Conservation (phyloP, 352 stramenopile species). For the Plasmopara muralis region DNA sequence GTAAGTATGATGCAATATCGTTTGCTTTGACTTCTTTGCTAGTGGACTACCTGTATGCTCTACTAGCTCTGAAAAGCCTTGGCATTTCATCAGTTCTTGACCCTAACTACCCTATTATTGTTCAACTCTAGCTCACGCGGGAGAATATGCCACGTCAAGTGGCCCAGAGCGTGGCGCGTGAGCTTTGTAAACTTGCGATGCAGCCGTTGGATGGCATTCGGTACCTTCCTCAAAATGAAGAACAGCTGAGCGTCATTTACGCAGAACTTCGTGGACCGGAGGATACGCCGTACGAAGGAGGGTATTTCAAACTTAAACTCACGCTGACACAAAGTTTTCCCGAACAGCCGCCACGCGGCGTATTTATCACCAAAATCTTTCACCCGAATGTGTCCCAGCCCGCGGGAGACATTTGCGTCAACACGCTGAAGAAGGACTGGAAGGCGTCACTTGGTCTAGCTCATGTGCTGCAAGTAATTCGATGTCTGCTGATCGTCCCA, state of each 20-base stretch:
- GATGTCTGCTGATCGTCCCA: constrained; percentile 98
- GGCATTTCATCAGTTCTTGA: not conserved
- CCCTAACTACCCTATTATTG: not conserved
- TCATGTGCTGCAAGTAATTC: constrained; percentile 97
- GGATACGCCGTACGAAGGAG: constrained; percentile 96
- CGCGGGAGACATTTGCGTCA: constrained; percentile 98
- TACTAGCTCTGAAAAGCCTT: not conserved
- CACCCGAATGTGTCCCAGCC: constrained; percentile 97
- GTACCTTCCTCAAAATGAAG: constrained; percentile 88
- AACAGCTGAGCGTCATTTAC: constrained; percentile 89
- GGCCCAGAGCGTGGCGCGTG: constrained; percentile 86
- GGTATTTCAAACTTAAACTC: constrained; percentile 96
- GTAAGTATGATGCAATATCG: constrained; percentile 15
- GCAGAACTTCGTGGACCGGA: constrained; percentile 95
- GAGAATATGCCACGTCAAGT: constrained; percentile 85
- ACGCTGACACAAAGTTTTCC: constrained; percentile 86
- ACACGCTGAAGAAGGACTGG: constrained; percentile 99
- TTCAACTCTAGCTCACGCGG: constrained; percentile 24
- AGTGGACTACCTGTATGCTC: constrained; percentile 1
- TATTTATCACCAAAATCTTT: constrained; percentile 99
- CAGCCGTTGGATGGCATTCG: constrained; percentile 89
- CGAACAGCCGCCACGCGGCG: constrained; percentile 76
- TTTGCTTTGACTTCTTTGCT: constrained; percentile 3
- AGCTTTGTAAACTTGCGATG: constrained; percentile 89
- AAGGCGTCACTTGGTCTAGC: constrained; percentile 89